Evolutionary conservation across 768 basidiomycete genomes (phyloP).

Genomic region (Collybia sp.): DNA sequence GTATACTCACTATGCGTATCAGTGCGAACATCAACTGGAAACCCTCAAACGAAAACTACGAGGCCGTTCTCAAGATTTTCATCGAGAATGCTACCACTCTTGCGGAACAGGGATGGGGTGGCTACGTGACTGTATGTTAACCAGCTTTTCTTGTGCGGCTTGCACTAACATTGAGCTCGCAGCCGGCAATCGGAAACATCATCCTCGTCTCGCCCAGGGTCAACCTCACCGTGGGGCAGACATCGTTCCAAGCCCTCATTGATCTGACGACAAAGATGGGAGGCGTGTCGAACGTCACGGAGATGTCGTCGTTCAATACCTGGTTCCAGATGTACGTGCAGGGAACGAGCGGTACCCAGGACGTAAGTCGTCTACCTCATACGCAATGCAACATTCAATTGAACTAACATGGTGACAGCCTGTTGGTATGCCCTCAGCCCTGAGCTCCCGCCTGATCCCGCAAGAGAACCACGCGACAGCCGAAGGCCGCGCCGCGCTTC

Average conservation of each 20-base stretch:
- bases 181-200: constrained; percentile 16
- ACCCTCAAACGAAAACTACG: constrained; percentile 4
- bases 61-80: constrained; percentile 4
- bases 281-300: constrained; percentile 15
- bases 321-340: constrained; percentile 18
- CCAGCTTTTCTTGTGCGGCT: background rate
- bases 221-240: constrained; percentile 15
- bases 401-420: too few relatives aligned
- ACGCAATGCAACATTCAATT: too few relatives aligned
- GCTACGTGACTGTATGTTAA: constrained; percentile 13
- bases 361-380: constrained; percentile 11
- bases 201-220: constrained; percentile 24
- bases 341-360: constrained; percentile 14
- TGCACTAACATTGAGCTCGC: background rate
- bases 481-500: background rate
- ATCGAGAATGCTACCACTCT: constrained; percentile 10
- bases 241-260: constrained; percentile 20
- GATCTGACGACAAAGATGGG: constrained; percentile 12
- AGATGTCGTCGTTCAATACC: constrained; percentile 8
- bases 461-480: background rate
- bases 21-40: constrained; percentile 11
- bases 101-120: constrained; percentile 10
- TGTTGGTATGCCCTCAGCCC: background rate
- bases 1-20: background rate
- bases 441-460: background rate